Evolutionary conservation across 129 eudicot species (phyloP).

Genomic region (Saposhnikovia divaricata): DNA sequence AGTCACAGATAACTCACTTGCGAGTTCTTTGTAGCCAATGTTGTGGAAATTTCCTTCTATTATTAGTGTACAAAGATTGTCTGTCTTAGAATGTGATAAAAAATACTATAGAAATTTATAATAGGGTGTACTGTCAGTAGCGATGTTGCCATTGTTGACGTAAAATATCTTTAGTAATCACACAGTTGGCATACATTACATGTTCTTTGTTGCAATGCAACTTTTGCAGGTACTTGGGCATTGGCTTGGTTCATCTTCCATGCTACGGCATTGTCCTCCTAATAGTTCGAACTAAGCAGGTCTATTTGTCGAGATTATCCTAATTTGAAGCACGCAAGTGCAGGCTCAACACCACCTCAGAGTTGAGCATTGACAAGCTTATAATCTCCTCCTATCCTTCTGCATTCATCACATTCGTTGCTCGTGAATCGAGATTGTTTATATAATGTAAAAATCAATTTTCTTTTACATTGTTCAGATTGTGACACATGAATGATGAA

Average conservation of each 20-base stretch:
- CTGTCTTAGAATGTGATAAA: not conserved
- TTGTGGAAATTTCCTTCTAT: not conserved
- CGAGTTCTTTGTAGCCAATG: no score
- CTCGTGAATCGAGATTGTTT: not conserved
- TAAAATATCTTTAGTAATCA: not conserved
- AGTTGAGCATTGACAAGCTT: not conserved
- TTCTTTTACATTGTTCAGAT: not conserved
- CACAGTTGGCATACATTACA: not conserved
- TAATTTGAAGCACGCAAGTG: not conserved
- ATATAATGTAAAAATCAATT: not conserved
- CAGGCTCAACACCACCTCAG: not conserved
- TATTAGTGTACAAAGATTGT: not conserved
- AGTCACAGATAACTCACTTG: not conserved
- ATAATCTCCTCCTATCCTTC: not conserved
- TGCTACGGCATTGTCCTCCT: conserved; percentile 53
- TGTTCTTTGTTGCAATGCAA: not conserved
- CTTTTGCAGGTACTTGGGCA: conserved; percentile 70
- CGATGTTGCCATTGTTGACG: not conserved
- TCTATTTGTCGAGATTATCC: conserved; percentile 39
- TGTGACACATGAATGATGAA: not conserved
- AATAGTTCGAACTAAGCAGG: conserved; percentile 45
- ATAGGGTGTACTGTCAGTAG: not conserved
- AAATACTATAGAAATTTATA: no score
- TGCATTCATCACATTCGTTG: not conserved
- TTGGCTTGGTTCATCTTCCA: conserved; percentile 64